phyloP scores from a whole-genome alignment of 2,329 filamentous ascomycete species.

The Botrytis galanthina region DNA sequence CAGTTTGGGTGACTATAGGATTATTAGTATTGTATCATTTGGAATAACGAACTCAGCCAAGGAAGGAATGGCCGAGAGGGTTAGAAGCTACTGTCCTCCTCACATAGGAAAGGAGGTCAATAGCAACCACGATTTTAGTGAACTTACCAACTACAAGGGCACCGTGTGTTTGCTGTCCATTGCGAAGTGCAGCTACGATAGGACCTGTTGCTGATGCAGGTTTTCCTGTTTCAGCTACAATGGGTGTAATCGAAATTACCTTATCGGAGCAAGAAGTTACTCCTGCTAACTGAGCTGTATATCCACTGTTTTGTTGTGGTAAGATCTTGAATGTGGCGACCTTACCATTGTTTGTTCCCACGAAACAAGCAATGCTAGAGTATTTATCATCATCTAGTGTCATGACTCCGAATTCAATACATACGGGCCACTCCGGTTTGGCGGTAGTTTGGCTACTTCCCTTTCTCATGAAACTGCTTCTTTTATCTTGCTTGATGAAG shows the following conservation, averaged over 20 bases:
- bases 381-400: constrained; percentile 92
- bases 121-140: neutral
- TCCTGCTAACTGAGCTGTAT: constrained; percentile 70
- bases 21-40: constrained; percentile 22
- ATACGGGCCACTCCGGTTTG: constrained; percentile 70
- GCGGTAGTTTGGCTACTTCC: constrained; percentile 48
- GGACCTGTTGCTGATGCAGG: constrained; percentile 72
- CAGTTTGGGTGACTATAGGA: constrained; percentile 56
- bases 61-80: neutral
- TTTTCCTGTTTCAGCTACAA: constrained; percentile 74
- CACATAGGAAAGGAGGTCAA: neutral
- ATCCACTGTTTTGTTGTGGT: constrained; percentile 66
- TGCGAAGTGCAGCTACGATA: constrained; percentile 72
- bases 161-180: constrained; percentile 73
- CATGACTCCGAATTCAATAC: constrained; percentile 89
- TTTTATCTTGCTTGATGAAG: constrained; percentile 73
- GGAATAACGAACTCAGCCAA: neutral
- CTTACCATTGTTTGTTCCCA: constrained; percentile 82
- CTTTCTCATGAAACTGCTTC: constrained; percentile 66
- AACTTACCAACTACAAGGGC: constrained; percentile 69
- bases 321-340: constrained; percentile 88
- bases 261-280: constrained; percentile 63
- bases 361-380: constrained; percentile 89
- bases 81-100: neutral
- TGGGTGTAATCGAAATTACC: constrained; percentile 74